Base-by-base conservation (phyloP, 2,329 filamentous ascomycete genomes). In the Sporothrix euskadiensis region DNA sequence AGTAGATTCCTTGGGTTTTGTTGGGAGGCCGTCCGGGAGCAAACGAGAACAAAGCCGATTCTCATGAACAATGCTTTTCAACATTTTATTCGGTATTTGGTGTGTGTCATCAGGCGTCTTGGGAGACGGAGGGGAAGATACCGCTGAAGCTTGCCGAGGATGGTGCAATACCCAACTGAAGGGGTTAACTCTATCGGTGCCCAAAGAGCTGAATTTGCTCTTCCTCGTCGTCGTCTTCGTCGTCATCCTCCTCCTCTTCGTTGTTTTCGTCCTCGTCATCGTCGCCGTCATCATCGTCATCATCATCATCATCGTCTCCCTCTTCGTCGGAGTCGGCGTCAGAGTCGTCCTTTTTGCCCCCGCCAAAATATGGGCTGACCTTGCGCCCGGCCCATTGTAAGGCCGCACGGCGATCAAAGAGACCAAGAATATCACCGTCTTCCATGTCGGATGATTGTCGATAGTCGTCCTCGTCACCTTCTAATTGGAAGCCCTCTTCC, bases 401-500 rank as follows among this genome's bases (percentile, higher is more conserved):
- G 41, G 80, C 66, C 2, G 66, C 66, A 35, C 12, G 77, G 30
- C 85, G 82, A 5, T 83, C 84, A 14, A 84, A 90, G 69, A 91
- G 85, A 41, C 86, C 85, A 41, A 90, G 78, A 73, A 90, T 86
- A 72, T 89, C 88, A 9, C 85, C 84, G 22, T 87, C 85, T 0
- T 77, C 75, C 41, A 44, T 35, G 32, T 76, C 73, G 0, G 75
- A 65, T 22, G 71, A 54, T 44, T 73, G 73, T 0, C 35, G 32
- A 44, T 74, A 71, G 52, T 74, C 74, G 35, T 86, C 86, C 19
- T 88, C 86, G 9, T 82, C 81, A n/a, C 80, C 80, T 1, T 82
- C 82, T 0, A 77, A 65, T 47, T 78, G 76, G 12, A 72, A 75
- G 9, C 75, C 76, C 5, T 73, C 54, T 7, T 44, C 72, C 14